Conservation (phyloP, 2,329 filamentous ascomycete genomes). For the Didymosphaeria variabile region DNA sequence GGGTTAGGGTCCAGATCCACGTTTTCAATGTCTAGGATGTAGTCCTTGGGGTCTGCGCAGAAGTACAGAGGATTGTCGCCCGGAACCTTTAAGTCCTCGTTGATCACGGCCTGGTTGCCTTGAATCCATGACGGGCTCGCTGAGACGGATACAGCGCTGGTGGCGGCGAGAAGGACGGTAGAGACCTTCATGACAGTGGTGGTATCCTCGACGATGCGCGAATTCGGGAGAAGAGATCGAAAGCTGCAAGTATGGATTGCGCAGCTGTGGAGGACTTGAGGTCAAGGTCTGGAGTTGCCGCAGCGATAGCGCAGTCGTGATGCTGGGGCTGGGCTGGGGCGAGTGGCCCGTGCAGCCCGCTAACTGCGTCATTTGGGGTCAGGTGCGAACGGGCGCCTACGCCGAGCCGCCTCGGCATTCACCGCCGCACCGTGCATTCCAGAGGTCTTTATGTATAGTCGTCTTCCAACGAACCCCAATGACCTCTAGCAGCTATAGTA, state of each 20-base stretch:
- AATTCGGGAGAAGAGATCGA: conserved; percentile 3
- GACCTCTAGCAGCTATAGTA: neutral
- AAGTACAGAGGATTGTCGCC: conserved; percentile 86
- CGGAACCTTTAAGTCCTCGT: conserved; percentile 71
- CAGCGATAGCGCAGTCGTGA: conserved; percentile 24
- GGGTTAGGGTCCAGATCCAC: conserved; percentile 89
- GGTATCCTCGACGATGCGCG: conserved; percentile 4
- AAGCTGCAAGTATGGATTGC: conserved; percentile 1
- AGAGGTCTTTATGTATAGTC: too few species aligned
- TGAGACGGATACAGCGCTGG: conserved; percentile 57
- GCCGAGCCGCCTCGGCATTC: neutral
- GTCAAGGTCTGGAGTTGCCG: conserved; percentile 15
- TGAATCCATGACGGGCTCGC: conserved; percentile 54
- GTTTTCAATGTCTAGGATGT: conserved; percentile 78
- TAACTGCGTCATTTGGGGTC: conserved; percentile 19
- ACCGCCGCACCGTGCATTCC: neutral
- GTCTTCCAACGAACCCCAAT: neutral
- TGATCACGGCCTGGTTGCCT: conserved; percentile 57
- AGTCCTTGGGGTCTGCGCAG: conserved; percentile 73
- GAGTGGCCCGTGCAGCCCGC: conserved; percentile 5
- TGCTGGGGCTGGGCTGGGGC: conserved; percentile 20
- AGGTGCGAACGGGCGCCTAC: conserved; percentile 8
- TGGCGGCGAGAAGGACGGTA: conserved; percentile 51
- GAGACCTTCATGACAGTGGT: conserved; percentile 45
- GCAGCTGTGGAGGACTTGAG: conserved; percentile 12